A percentile compares a stretch with the other conserved stretches of the same genome.
These are phyloP conservation scores for Blepharisma undulans DNA, from an alignment of 169 alveolate species.

Conservation along the genomic window DNA sequence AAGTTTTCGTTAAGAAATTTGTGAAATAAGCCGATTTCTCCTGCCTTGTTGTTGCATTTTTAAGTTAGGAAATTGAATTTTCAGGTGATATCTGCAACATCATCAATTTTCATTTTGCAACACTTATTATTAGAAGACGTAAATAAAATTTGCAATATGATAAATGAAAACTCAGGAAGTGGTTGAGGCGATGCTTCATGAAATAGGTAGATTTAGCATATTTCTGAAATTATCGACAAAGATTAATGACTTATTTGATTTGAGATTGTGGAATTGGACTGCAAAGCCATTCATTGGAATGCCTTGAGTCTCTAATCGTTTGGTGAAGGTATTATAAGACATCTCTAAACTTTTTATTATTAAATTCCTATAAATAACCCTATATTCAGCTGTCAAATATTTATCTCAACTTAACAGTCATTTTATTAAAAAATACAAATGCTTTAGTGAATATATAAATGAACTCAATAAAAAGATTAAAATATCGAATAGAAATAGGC, in stretches of 20 bases:
- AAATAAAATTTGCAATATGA: too few species aligned
- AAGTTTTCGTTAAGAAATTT: constrained; percentile 22
- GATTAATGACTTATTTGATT: not conserved
- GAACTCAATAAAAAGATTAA: too few species aligned
- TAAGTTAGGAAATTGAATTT: not conserved
- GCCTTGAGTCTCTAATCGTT: not conserved
- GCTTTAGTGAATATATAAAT: too few species aligned
- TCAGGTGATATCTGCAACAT: constrained; percentile 28
- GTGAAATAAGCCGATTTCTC: not conserved
- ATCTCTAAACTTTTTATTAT: not conserved
- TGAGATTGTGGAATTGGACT: not conserved
- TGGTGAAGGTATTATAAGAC: not conserved
- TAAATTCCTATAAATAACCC: too few species aligned
- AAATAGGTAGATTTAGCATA: not conserved
- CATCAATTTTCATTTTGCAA: too few species aligned
- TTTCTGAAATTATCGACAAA: not conserved
- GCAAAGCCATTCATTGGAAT: not conserved
- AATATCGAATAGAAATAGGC: too few species aligned
- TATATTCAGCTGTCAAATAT: too few species aligned
- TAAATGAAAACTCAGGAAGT: constrained; percentile 4
- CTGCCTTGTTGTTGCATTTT: not conserved
- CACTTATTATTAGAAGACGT: too few species aligned
- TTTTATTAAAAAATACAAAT: too few species aligned
- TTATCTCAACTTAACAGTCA: too few species aligned
- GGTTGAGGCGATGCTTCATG: constrained; percentile 8